phyloP scores from a whole-genome alignment of 2,329 filamentous ascomycete species.

The Monilinia aucupariae region DNA sequence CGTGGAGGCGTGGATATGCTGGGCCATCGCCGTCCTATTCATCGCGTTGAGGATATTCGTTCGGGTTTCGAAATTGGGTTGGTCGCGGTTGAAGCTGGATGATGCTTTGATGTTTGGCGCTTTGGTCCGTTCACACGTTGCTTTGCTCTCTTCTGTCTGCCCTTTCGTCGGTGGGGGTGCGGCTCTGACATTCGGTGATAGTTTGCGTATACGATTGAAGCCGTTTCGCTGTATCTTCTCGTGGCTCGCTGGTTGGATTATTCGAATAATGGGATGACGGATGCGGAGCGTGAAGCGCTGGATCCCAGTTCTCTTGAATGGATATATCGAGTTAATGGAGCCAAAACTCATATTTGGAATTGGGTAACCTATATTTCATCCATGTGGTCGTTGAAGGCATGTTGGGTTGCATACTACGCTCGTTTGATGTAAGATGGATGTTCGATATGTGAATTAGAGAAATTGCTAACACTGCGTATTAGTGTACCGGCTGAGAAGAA shows the following conservation, averaged over 20 bases:
- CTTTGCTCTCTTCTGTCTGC: too few relatives aligned
- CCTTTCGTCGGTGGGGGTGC: too few relatives aligned
- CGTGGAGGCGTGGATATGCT: conserved; percentile 11
- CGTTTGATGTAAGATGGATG: neutral
- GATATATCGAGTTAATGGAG: conserved; percentile 7
- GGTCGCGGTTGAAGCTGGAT: conserved; percentile 2
- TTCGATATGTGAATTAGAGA: neutral
- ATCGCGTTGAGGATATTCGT: neutral
- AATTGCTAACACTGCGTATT: neutral
- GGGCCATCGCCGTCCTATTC: conserved; percentile 10
- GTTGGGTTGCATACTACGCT: conserved; percentile 8
- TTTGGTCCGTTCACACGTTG: neutral
- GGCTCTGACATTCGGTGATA: neutral
- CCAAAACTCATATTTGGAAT: conserved; percentile 7
- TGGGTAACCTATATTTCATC: conserved; percentile 10
- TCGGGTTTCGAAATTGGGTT: conserved; percentile 5
- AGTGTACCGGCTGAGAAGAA: neutral
- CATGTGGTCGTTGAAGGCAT: conserved; percentile 9
- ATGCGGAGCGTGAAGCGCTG: neutral
- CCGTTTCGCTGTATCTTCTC: neutral
- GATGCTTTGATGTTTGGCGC: conserved; percentile 8
- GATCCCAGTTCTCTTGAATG: conserved; percentile 12
- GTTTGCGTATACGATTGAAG: conserved; percentile 10
- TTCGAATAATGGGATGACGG: conserved; percentile 10
- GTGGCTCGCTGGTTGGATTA: neutral